Conservation (phyloP, 1,139 yeast genomes). For the Maudiozyma humilis region DNA sequence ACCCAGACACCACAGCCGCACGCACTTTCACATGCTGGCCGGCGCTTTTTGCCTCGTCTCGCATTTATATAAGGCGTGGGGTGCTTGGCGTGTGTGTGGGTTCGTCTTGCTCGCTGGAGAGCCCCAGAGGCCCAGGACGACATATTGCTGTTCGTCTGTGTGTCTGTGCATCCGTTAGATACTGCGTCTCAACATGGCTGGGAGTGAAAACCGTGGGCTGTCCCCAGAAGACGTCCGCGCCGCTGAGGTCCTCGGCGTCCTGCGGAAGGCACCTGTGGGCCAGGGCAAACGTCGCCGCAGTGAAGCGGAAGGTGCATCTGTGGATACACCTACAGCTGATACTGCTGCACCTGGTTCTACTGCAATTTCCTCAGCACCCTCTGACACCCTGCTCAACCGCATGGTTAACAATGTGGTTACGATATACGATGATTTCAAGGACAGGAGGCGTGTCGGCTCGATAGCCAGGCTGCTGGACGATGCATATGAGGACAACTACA, state of each 20-base stretch:
- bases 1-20: no score
- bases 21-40: no score
- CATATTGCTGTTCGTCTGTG: no score
- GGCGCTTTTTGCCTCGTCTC: no score
- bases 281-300: not conserved
- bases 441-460: conserved; percentile 18
- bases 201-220: conserved; percentile 10
- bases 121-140: no score
- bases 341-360: no score
- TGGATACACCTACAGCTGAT: not conserved
- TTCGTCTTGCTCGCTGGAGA: no score
- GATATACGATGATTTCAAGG: conserved; percentile 25
- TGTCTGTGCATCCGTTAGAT: no score
- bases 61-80: no score
- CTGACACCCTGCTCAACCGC: conserved; percentile 10
- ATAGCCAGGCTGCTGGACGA: conserved; percentile 14
- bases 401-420: conserved; percentile 25
- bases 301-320: not conserved
- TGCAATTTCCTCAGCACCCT: conserved; percentile 1
- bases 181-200: no score
- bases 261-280: conserved; percentile 13
- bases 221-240: conserved; percentile 25
- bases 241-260: conserved; percentile 26
- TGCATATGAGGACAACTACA: conserved; percentile 16
- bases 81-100: no score